phyloP scores from a whole-genome alignment of 2,329 filamentous ascomycete genomes.

The Alternaria conjuncta region DNA sequence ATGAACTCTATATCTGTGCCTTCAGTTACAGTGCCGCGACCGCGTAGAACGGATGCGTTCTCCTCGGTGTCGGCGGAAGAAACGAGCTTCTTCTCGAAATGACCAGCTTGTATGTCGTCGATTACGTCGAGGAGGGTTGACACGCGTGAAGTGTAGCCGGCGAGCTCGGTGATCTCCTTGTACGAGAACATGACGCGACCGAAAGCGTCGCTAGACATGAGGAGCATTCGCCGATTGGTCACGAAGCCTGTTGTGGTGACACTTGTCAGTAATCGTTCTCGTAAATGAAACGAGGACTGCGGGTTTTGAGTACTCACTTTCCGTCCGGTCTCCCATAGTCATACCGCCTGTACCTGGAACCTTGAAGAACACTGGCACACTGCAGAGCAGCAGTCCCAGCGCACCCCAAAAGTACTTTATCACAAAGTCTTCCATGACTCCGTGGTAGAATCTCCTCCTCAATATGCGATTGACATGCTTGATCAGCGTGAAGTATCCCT shows the following conservation, averaged over 20 bases:
- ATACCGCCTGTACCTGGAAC: slow-evolving; percentile 66
- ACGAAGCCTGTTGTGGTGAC: slow-evolving; percentile 69
- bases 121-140: slow-evolving; percentile 90
- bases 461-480: slow-evolving; percentile 98
- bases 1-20: slow-evolving; percentile 84
- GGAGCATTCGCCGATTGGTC: slow-evolving; percentile 88
- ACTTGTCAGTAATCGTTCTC: slow-evolving; percentile 7
- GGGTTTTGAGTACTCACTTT: slow-evolving; percentile 54
- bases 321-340: slow-evolving; percentile 73
- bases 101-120: slow-evolving; percentile 86
- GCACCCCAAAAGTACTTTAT: slow-evolving; percentile 99
- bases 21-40: slow-evolving; percentile 81
- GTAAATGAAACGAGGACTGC: neutral
- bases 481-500: slow-evolving; percentile 98
- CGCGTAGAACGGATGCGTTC: slow-evolving; percentile 81
- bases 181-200: slow-evolving; percentile 55
- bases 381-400: slow-evolving; percentile 87
- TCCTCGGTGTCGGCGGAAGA: slow-evolving; percentile 83
- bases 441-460: slow-evolving; percentile 88
- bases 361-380: slow-evolving; percentile 94
- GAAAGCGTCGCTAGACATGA: slow-evolving; percentile 79
- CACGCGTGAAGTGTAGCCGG: slow-evolving; percentile 92
- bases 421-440: slow-evolving; percentile 99
- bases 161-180: slow-evolving; percentile 93
- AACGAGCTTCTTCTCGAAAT: slow-evolving; percentile 95